Base-by-base conservation (phyloP, 2,329 filamentous ascomycete species). In the Cladosporium sp. region DNA sequence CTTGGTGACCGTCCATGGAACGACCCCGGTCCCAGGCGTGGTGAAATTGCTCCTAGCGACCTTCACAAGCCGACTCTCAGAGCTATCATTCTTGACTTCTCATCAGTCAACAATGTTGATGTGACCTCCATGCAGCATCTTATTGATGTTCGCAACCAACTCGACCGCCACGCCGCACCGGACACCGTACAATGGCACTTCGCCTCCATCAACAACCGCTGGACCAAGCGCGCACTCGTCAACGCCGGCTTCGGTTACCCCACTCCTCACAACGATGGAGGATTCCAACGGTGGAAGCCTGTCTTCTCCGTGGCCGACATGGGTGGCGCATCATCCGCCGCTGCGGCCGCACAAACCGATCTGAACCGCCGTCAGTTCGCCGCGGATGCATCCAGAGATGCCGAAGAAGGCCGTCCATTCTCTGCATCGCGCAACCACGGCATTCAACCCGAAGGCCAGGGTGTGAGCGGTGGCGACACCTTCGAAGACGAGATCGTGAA, bases 241-340 rank as follows among this genome's bases (percentile, higher is more conserved):
- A 82, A 87, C 2, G 92, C 86, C 19, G 92, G 92, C 11, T 97
- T 97, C 62, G 92, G 92, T 1, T 90, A 86, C 65, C 90, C 89
- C 2, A 81, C 82, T 1, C 71, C 77, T 0, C 61, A 72, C 11
- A 74, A 73, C 6, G 72, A 69, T 49, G 66, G 63, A 12, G 68
- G 75, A 6, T 78, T 80, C 59, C 76, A 80, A 55, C 80, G 87
- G 52, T 97, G 91, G 92, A 91, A 88, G 66, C 88, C 90, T n/a
- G 90, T 97, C 57, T 97, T 95, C 75, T 90, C 83, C 63, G 89
- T 97, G 18, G 88, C 92, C 2, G 89, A 95, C 63, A 83, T 94
- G 56, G 83, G 88, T 54, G 85, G 89, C 16, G 72, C 75, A 4
- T 71, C 82, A 47, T 88, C 84, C 4, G 86, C 86, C 0, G 85